phyloP scores from a whole-genome alignment of 1,284 basidiomycete species.

The Sanghuangporus baumii region DNA sequence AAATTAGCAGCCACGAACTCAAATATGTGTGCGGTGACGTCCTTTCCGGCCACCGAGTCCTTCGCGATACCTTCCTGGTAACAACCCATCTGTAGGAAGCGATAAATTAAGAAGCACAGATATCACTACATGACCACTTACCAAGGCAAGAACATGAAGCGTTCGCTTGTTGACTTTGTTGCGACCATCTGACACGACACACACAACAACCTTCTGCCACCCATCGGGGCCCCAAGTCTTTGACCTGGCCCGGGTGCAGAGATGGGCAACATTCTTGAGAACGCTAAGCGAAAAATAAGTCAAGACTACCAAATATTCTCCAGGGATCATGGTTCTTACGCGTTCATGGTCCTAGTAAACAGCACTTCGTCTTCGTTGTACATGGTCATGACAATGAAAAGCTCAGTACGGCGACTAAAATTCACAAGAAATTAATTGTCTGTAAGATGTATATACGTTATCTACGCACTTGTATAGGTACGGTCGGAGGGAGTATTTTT shows the following conservation, averaged over 20 bases:
- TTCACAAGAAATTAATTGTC: neutral
- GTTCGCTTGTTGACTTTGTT: slow-evolving; percentile 88
- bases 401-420: slow-evolving; percentile 74
- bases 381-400: slow-evolving; percentile 95
- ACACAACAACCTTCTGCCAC: slow-evolving; percentile 95
- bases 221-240: slow-evolving; percentile 94
- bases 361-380: slow-evolving; percentile 94
- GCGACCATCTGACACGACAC: slow-evolving; percentile 87
- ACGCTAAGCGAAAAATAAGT: slow-evolving; percentile 42
- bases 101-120: neutral
- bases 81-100: slow-evolving; percentile 71
- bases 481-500: slow-evolving; percentile 78
- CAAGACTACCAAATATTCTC: slow-evolving; percentile 11
- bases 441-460: neutral
- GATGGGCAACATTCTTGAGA: slow-evolving; percentile 84
- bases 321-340: slow-evolving; percentile 39
- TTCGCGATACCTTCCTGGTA: slow-evolving; percentile 97
- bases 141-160: slow-evolving; percentile 73
- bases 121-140: slow-evolving; percentile 27
- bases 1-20: slow-evolving; percentile 46
- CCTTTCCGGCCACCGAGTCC: slow-evolving; percentile 86
- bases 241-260: slow-evolving; percentile 75
- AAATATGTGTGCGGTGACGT: slow-evolving; percentile 91
- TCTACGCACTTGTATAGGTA: slow-evolving; percentile 52
- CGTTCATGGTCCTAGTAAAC: slow-evolving; percentile 83